Percentiles rank a stretch among this genome's conserved stretches.
Evolutionary conservation across 75 land plant genomes (phyloP).

Genomic region (Sequoiadendron giganteum): DNA sequence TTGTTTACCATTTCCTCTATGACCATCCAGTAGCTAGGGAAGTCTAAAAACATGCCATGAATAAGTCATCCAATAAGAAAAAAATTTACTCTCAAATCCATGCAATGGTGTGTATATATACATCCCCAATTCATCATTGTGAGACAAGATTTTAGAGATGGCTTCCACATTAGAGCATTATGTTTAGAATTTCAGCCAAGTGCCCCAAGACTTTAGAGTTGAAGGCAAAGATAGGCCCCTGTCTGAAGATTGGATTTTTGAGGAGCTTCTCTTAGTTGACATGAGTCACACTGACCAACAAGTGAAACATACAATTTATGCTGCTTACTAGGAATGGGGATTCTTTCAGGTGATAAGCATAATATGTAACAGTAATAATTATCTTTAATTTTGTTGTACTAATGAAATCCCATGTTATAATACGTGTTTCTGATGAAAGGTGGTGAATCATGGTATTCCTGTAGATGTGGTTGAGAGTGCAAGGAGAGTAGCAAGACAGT

Average conservation of each 20-base stretch:
- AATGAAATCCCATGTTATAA: too few species aligned
- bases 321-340: not conserved
- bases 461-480: not conserved
- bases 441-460: not conserved
- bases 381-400: too few species aligned
- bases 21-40: too few species aligned
- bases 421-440: not conserved
- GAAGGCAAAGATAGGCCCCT: not conserved
- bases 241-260: not conserved
- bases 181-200: not conserved
- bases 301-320: not conserved
- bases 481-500: not conserved
- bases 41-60: too few species aligned
- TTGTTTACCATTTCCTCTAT: too few species aligned
- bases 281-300: not conserved
- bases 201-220: not conserved
- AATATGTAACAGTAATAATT: too few species aligned
- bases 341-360: not conserved
- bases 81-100: too few species aligned
- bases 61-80: too few species aligned
- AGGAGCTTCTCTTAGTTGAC: not conserved
- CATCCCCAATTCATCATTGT: too few species aligned
- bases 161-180: not conserved
- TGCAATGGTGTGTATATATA: too few species aligned
- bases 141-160: not conserved